Percentiles rank a stretch among this genome's conserved stretches.
phyloP scores from a whole-genome alignment of 306 rosid species.

The Rosa chinensis region DNA sequence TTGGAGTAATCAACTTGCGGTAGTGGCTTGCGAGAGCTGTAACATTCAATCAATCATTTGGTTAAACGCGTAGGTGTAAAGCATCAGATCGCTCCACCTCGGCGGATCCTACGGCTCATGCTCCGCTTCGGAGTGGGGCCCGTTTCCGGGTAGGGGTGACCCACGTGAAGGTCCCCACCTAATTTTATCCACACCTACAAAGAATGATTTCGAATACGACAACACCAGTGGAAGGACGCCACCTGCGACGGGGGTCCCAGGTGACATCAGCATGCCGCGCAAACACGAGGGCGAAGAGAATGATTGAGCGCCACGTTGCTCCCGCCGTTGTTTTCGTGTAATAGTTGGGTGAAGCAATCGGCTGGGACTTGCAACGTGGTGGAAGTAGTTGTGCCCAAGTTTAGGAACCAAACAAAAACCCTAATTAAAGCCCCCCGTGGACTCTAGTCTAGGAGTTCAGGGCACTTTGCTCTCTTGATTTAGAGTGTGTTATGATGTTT shows the following conservation, averaged over 20 bases:
- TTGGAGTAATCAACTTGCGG: conserved; percentile 13
- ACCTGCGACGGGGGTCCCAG: not conserved
- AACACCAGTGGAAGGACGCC: not conserved
- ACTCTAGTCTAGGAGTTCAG: not conserved
- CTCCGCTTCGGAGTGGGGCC: conserved; percentile 17
- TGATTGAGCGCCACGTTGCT: conserved; percentile 36
- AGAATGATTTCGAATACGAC: conserved; percentile 11
- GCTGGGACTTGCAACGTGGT: not conserved
- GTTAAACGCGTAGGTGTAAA: conserved; percentile 29
- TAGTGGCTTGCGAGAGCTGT: not conserved
- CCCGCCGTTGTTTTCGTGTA: conserved; percentile 41
- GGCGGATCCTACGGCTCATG: conserved; percentile 41
- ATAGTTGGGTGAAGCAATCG: conserved; percentile 26
- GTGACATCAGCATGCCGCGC: conserved; percentile 1
- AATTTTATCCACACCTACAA: conserved; percentile 16
- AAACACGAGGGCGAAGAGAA: conserved; percentile 20
- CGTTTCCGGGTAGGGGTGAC: not conserved
- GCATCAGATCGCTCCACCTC: conserved; percentile 31
- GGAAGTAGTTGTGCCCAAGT: not conserved
- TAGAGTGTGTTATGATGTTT: not conserved
- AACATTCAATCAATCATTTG: conserved; percentile 29
- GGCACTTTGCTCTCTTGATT: not conserved
- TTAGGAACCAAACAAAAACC: conserved; percentile 12
- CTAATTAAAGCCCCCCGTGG: not conserved
- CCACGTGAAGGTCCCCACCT: conserved; percentile 24